phyloP scores from a whole-genome alignment of 371 early-diverging fungal species.

The Mucor plumbeus region DNA sequence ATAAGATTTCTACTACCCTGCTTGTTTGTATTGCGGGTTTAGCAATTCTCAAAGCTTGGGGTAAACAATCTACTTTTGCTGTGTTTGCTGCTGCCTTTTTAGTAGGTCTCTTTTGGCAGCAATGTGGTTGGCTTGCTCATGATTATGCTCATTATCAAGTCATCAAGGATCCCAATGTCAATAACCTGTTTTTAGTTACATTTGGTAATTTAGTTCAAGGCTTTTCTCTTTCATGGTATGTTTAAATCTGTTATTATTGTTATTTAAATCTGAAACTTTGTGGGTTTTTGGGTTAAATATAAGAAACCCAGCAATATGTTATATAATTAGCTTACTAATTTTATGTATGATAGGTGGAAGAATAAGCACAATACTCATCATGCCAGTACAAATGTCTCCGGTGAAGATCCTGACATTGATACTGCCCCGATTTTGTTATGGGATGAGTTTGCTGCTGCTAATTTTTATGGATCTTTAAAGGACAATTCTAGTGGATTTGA shows the following conservation, averaged over 20 bases:
- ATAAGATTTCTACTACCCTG: conserved; percentile 67
- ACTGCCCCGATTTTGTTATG: conserved; percentile 85
- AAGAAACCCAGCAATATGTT: background rate
- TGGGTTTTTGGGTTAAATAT: background rate
- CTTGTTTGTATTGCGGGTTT: conserved; percentile 59
- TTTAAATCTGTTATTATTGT: background rate
- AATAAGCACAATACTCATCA: conserved; percentile 93
- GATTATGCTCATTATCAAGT: conserved; percentile 89
- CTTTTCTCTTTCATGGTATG: conserved; percentile 71
- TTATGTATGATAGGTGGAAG: conserved; percentile 68
- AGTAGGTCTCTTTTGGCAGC: conserved; percentile 85
- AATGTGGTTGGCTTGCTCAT: conserved; percentile 89
- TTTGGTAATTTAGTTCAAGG: conserved; percentile 83
- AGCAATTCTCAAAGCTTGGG: conserved; percentile 55
- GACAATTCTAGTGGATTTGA: conserved; percentile 48
- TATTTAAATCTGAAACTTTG: conserved; percentile 3
- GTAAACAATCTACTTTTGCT: conserved; percentile 56
- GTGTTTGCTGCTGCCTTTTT: conserved; percentile 64
- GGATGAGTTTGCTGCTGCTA: conserved; percentile 85
- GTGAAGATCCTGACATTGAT: conserved; percentile 88
- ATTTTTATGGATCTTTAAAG: conserved; percentile 65
- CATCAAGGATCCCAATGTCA: conserved; percentile 69
- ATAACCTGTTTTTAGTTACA: conserved; percentile 73
- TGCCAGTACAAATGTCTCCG: conserved; percentile 82
- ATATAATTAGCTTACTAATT: conserved; percentile 16